Conservation (phyloP, 768 basidiomycete species). For the Macrolepiota dolichaula region DNA sequence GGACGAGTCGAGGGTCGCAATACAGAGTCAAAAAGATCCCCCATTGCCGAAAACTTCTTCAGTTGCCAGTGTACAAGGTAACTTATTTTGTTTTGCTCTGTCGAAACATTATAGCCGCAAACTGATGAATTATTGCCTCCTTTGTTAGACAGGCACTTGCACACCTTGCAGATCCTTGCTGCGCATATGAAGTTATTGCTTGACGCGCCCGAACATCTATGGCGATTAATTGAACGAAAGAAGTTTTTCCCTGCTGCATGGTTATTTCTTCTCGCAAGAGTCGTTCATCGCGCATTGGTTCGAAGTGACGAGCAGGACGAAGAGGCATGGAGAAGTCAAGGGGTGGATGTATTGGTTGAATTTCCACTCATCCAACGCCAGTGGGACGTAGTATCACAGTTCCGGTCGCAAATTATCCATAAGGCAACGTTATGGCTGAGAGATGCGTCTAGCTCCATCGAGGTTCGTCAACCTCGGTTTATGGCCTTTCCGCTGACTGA, state of each 20-base stretch:
- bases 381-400: slow-evolving; percentile 88
- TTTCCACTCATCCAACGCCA: slow-evolving; percentile 89
- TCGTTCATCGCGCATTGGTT: slow-evolving; percentile 75
- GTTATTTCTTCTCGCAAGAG: slow-evolving; percentile 82
- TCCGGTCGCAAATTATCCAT: slow-evolving; percentile 85
- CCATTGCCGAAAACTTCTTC: slow-evolving; percentile 37
- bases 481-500: not conserved
- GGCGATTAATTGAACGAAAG: slow-evolving; percentile 80
- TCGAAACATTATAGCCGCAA: not conserved
- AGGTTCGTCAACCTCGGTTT: slow-evolving; percentile 34
- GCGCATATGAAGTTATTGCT: slow-evolving; percentile 90
- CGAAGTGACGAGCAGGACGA: slow-evolving; percentile 64
- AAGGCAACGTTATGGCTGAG: slow-evolving; percentile 83
- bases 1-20: slow-evolving; percentile 55
- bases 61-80: slow-evolving; percentile 42
- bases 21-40: slow-evolving; percentile 44
- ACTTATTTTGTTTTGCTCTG: slow-evolving; percentile 11
- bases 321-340: slow-evolving; percentile 52
- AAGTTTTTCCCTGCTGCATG: slow-evolving; percentile 81
- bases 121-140: not conserved
- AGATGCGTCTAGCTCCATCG: slow-evolving; percentile 46
- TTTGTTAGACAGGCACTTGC: slow-evolving; percentile 59
- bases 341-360: slow-evolving; percentile 68
- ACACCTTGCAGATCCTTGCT: slow-evolving; percentile 68
- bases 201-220: slow-evolving; percentile 89